Evolutionary conservation across 768 basidiomycete genomes (phyloP).

Genomic region (Amanita phalloides): DNA sequence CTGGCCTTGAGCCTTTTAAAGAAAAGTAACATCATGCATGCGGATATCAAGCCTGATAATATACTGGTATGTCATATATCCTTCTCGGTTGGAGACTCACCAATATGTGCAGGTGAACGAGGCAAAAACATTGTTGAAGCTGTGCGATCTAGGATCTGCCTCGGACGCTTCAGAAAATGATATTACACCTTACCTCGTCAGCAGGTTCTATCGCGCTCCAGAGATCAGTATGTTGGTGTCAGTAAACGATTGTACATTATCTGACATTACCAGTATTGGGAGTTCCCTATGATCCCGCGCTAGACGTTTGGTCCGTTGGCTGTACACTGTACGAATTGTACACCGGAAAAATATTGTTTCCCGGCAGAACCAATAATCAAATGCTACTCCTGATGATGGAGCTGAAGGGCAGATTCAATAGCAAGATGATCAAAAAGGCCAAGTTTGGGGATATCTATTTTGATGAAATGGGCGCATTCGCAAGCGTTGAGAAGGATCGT

Average conservation of each 20-base stretch:
- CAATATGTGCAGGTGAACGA: constrained; percentile 68
- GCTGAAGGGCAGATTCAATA: constrained; percentile 86
- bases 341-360: constrained; percentile 95
- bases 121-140: constrained; percentile 83
- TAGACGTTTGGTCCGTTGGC: constrained; percentile 96
- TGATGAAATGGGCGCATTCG: constrained; percentile 84
- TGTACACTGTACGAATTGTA: constrained; percentile 96
- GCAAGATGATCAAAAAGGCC: constrained; percentile 89
- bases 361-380: constrained; percentile 93
- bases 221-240: constrained; percentile 74
- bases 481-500: constrained; percentile 74
- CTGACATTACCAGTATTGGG: constrained; percentile 63
- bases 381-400: constrained; percentile 99
- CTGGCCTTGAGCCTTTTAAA: constrained; percentile 74
- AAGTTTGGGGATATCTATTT: constrained; percentile 91
- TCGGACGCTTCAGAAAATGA: constrained; percentile 92
- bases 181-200: constrained; percentile 96
- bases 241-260: background rate
- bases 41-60: constrained; percentile 98
- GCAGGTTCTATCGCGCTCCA: constrained; percentile 94
- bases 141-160: constrained; percentile 97
- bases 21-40: constrained; percentile 93
- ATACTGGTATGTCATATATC: constrained; percentile 56
- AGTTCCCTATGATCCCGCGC: constrained; percentile 84
- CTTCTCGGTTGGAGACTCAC: background rate